Evolutionary conservation across 192 early-diverging fungal genomes (phyloP), one percentile per base, ranked within the genome.

Genomic region (Coemansia reversa): DNA sequence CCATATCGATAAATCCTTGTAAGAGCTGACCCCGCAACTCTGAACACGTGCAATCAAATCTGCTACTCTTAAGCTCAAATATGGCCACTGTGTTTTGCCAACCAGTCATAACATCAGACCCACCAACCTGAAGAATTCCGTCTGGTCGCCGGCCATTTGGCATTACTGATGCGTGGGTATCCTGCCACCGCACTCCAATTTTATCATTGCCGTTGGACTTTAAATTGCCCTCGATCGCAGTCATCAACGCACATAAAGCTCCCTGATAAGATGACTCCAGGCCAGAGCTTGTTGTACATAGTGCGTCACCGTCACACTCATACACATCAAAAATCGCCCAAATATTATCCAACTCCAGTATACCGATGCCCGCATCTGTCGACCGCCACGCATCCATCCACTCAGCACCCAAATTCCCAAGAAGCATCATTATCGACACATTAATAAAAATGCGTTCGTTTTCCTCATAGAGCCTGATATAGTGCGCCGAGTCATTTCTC

Each of bases 101-200:
- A 45, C 39, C 39, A 45, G 39, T 16, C 3, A 14, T 16, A 45
- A 32, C 9, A 7, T 39, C 56, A 8, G 56, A 3, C 1, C 39
- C 24, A 39, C 56, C 8, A 23, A 58, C 32, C 11, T 12, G 3
- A 23, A 58, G 32, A 35, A 58, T 11, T 11, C 56, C 56, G 19
- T 58, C 56, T 19, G 32, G 56, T 19, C 39, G 32, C 19, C 32
- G 56, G 5, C 32, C 32, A 39, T 58, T 58, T 35, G 56, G 39
- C 30, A 58, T 56, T 18, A 14, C 6, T 12, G 32, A 23, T 1
- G 6, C 32, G 56, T 39, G 56, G 0, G 32, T 58, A 35, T 58
- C 56, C 56, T 18, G 19, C 56, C 56, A 58, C 39, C 20, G 56
- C 11, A 55, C 16, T 27, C 54, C 39, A 12, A 45, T 45, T 45